Evolutionary conservation across 164 flowering plant species (phyloP), one percentile per base, ranked within the genome.

Genomic region (Vitis cinerea): DNA sequence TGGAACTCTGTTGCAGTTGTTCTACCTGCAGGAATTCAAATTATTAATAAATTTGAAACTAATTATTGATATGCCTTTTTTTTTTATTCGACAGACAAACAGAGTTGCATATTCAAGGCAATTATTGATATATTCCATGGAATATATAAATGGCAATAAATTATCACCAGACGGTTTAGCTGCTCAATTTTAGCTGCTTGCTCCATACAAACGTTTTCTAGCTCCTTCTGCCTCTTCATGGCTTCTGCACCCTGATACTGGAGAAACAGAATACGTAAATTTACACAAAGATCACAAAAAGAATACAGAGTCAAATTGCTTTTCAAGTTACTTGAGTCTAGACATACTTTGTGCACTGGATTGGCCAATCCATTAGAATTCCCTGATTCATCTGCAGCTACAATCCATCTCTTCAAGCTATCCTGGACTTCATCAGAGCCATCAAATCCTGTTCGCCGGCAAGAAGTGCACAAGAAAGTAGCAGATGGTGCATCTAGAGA

Each of bases 121-220:
- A 6, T 31, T 31, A 31, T 31, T 31, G 44, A 31, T 6, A 31
- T 31, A 31, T 12, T 19, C 16, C 23, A 68, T n/a, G 31, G 50
- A 48, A 61, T 10, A 55, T 23, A 23, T 23, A 23, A 23, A 23
- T 23, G 1, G 27, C 27, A 1, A 70, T 52, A 55, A 61, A 59
- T 31, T 47, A 63, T 76, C 72, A 92, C 99, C 91, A 83, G 74
- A 51, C 16, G 72, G 66, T 79, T 85, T 44, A 95, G 83, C 70
- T 85, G 83, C 83, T 89, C 90, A 63, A 92, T 91, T 84, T 88
- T 83, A 53, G 90, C 81, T 58, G 85, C 85, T 77, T 94, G 97
- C 69, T 90, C 93, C 57, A 61, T 79, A 65, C 97, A 91, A 59
- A 86, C 54, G 61, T 58, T 80, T 77, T 88, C 89, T 66, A 94